phyloP scores from a whole-genome alignment of 805 yeast genomes.

The Wickerhamomyces hampshirensis region DNA sequence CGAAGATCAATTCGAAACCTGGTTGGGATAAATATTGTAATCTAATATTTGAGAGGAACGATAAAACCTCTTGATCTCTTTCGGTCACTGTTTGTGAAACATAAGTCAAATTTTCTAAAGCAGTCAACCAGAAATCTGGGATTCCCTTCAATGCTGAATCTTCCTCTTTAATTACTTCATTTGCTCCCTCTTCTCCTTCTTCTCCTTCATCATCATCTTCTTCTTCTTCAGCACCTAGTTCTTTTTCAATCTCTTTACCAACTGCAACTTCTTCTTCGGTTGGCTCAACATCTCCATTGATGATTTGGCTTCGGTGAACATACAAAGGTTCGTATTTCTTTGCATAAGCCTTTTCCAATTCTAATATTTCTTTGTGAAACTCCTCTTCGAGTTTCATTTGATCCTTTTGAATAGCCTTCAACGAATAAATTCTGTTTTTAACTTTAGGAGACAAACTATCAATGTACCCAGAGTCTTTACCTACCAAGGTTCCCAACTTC shows the following conservation, averaged over 20 bases:
- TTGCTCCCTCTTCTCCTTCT: slow-evolving; percentile 37
- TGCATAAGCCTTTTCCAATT: slow-evolving; percentile 76
- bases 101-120: slow-evolving; percentile 79
- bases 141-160: slow-evolving; percentile 57
- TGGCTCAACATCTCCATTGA: slow-evolving; percentile 74
- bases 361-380: slow-evolving; percentile 84
- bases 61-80: slow-evolving; percentile 81
- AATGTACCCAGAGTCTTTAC: slow-evolving; percentile 83
- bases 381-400: slow-evolving; percentile 84
- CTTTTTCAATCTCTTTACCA: slow-evolving; percentile 69
- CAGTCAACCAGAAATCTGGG: slow-evolving; percentile 96
- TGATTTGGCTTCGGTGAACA: slow-evolving; percentile 64
- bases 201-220: slow-evolving; percentile 38
- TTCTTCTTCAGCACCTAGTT: slow-evolving; percentile 40
- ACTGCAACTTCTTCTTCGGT: slow-evolving; percentile 68
- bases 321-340: slow-evolving; percentile 72
- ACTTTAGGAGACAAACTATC: slow-evolving; percentile 68
- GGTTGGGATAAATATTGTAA: slow-evolving; percentile 79
- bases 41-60: slow-evolving; percentile 61
- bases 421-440: slow-evolving; percentile 71
- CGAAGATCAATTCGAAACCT: slow-evolving; percentile 84
- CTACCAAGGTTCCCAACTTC: slow-evolving; percentile 77
- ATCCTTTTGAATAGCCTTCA: slow-evolving; percentile 74
- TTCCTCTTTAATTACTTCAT: slow-evolving; percentile 41
- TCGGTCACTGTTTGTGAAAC: slow-evolving; percentile 84